Evolutionary conservation across 371 early-diverging fungal genomes (phyloP).

Genomic region (Apophysomyces elegans): DNA sequence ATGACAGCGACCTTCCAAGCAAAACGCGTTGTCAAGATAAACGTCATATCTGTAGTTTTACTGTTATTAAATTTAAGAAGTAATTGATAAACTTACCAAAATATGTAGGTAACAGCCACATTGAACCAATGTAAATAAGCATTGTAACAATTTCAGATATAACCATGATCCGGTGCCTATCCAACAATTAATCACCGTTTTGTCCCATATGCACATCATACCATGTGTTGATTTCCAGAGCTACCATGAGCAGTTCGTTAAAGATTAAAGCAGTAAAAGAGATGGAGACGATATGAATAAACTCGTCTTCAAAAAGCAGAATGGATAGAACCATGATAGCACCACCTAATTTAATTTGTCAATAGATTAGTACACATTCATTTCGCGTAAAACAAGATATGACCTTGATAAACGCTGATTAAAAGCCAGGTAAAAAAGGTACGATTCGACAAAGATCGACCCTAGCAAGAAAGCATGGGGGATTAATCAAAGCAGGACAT

Average conservation of each 20-base stretch:
- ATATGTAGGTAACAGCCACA: slow-evolving; percentile 87
- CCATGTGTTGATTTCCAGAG: slow-evolving; percentile 93
- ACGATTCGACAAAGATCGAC: slow-evolving; percentile 86
- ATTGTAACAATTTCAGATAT: slow-evolving; percentile 83
- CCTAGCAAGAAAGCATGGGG: slow-evolving; percentile 44
- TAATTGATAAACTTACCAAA: slow-evolving; percentile 70
- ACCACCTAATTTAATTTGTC: slow-evolving; percentile 59
- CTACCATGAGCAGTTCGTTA: slow-evolving; percentile 99
- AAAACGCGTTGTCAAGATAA: slow-evolving; percentile 84
- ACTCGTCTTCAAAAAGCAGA: slow-evolving; percentile 94
- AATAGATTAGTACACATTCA: neutral
- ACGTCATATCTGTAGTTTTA: slow-evolving; percentile 67
- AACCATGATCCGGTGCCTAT: slow-evolving; percentile 85
- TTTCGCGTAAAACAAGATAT: neutral
- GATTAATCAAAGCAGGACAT: neutral
- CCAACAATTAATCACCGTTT: neutral
- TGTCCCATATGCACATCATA: slow-evolving; percentile 18
- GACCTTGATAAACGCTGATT: slow-evolving; percentile 96
- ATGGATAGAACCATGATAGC: slow-evolving; percentile 96
- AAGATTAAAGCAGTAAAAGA: slow-evolving; percentile 97
- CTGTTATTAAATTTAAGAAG: neutral
- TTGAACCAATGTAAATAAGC: slow-evolving; percentile 84
- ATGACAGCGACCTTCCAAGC: slow-evolving; percentile 92
- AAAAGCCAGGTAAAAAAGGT: slow-evolving; percentile 96
- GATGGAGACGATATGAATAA: slow-evolving; percentile 95